Conservation (phyloP, 805 yeast species). For the Candida silvicultrix region DNA sequence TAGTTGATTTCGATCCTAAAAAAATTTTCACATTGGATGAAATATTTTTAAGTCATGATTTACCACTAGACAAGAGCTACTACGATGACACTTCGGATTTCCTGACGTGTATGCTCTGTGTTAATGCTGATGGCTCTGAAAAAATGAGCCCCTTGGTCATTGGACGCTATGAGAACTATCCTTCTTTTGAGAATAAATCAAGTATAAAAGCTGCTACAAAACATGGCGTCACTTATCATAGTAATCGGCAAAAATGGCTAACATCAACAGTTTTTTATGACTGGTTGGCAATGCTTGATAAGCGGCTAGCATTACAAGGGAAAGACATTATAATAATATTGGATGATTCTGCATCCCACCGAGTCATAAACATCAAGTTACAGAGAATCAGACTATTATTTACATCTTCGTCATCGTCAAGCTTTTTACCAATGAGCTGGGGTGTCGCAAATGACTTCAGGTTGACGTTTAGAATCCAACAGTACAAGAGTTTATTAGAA, state of each 20-base stretch:
- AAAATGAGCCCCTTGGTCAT: conserved; percentile 55
- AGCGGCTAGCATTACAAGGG: conserved; percentile 40
- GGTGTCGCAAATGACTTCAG: conserved; percentile 61
- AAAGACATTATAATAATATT: conserved; percentile 49
- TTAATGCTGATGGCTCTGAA: conserved; percentile 58
- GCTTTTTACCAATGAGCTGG: conserved; percentile 54
- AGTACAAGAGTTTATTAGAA: conserved; percentile 35
- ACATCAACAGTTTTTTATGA: conserved; percentile 58
- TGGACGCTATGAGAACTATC: conserved; percentile 47
- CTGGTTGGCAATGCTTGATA: conserved; percentile 55
- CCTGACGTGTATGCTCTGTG: conserved; percentile 53
- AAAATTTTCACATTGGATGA: conserved; percentile 59
- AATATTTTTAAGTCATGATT: conserved; percentile 49
- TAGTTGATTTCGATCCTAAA: conserved; percentile 39
- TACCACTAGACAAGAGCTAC: conserved; percentile 54
- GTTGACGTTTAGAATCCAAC: conserved; percentile 49
- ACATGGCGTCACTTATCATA: conserved; percentile 49
- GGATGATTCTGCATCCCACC: conserved; percentile 59
- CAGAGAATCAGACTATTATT: conserved; percentile 34
- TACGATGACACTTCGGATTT: conserved; percentile 35
- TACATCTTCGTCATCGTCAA: conserved; percentile 28
- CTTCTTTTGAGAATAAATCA: conserved; percentile 31
- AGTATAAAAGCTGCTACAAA: conserved; percentile 41
- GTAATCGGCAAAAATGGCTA: conserved; percentile 56
- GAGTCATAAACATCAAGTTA: conserved; percentile 47